Evolutionary conservation across 257 asterid species (phyloP), one percentile per base, ranked within the genome.

Genomic region (Solanum tarijense): DNA sequence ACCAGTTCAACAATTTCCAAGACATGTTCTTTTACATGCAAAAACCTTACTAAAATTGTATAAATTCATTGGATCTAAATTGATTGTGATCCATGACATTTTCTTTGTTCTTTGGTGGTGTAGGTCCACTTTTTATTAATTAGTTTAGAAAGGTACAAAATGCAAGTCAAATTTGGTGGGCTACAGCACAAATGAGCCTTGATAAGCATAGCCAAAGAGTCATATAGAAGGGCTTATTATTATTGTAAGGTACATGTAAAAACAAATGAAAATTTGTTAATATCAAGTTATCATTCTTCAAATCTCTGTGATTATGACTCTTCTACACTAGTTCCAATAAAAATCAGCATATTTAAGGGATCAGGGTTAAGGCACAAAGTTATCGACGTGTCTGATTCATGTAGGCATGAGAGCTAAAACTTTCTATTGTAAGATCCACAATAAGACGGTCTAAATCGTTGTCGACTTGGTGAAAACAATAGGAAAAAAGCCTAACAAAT

Each of bases 1-100:
- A 96, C 34, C 94, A 91, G 72, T 86, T 89, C 89, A 87, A 89
- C 25, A 58, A 85, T 39, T 93, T 90, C 69, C 95, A 92, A 29
- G 98, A 96, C 71, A 91, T 95, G 93, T 93, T 86, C 87, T 39
- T 88, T 32, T 90, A 89, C 60, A 84, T 92, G 98, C 90, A 91
- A 83, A 91, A 92, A 90, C 92, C 94, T 58, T 93, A 89, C 87
- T 91, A 78, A 87, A 82, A 82, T 31, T 82, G 86, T 82, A 20
- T 29, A 48, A 76, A 82, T 48, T 48, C 86, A 82, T 48, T 31
- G 69, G 43, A 82, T 82, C 16, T 12, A 31, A 73, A 31, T 20
- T 14, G 85, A 79, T 35, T 29, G 21, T n/a, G 69, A 79, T 79
- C 85, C 66, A 25, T 43, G 39, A 27, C 85, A 29, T 46, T 46